Evolutionary conservation across 768 basidiomycete genomes (phyloP).

Genomic region (Pisolithus tinctorius): DNA sequence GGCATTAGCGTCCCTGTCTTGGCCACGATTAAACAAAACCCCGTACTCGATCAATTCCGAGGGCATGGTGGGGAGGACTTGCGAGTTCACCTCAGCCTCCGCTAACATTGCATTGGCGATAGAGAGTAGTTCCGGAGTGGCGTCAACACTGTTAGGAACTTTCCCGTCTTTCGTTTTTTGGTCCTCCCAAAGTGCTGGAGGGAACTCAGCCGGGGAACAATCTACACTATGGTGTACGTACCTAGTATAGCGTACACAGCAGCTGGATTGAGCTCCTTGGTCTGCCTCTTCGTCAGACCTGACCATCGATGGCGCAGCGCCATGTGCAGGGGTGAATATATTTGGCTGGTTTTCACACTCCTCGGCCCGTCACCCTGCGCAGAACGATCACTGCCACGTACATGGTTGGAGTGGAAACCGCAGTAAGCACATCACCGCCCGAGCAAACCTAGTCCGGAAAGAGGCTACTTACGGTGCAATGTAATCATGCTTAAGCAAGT

Average conservation of each 20-base stretch:
- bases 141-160: conserved; percentile 47
- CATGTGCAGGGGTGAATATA: conserved; percentile 56
- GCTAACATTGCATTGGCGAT: conserved; percentile 58
- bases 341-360: conserved; percentile 50
- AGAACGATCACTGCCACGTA: conserved; percentile 50
- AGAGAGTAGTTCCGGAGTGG: conserved; percentile 51
- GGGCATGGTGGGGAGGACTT: conserved; percentile 53
- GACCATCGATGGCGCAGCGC: conserved; percentile 69
- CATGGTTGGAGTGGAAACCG: neutral
- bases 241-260: conserved; percentile 68
- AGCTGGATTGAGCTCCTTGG: conserved; percentile 78
- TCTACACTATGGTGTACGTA: conserved; percentile 22
- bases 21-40: neutral
- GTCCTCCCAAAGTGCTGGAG: conserved; percentile 77
- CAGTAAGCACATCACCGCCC: conserved; percentile 4
- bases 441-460: neutral
- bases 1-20: conserved; percentile 5
- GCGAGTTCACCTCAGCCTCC: conserved; percentile 63
- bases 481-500: conserved; percentile 82
- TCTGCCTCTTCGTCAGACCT: conserved; percentile 62
- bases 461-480: conserved; percentile 63
- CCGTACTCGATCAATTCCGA: conserved; percentile 55
- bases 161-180: conserved; percentile 49
- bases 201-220: neutral
- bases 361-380: conserved; percentile 52